phyloP scores from a whole-genome alignment of 139 green algal species.

The Yamagishiella unicocca region DNA sequence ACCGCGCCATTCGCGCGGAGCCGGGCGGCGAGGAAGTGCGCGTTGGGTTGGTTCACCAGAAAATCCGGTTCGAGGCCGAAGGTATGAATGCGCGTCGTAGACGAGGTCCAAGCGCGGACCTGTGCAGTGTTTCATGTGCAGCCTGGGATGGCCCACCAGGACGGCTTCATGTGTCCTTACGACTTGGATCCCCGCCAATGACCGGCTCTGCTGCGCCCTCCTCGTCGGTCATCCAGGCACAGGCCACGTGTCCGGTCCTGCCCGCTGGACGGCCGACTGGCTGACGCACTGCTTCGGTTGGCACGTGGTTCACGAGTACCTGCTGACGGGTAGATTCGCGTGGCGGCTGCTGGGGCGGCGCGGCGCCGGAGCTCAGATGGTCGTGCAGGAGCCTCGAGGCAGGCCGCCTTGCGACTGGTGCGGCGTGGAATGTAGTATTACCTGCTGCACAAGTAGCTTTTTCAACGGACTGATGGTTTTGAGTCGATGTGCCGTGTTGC shows the following conservation, averaged over 20 bases:
- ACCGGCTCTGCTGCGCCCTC: no score
- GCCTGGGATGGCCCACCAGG: no score
- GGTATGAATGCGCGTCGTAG: no score
- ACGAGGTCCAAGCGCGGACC: no score
- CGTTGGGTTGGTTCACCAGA: slow-evolving; percentile 72
- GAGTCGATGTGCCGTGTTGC: no score
- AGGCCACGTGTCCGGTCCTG: background rate
- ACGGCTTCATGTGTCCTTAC: no score
- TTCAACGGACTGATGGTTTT: background rate
- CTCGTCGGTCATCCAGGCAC: no score
- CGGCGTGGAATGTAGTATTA: background rate
- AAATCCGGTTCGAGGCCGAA: slow-evolving; percentile 61
- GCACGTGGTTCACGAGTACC: slow-evolving; percentile 58
- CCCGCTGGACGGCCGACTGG: slow-evolving; percentile 22
- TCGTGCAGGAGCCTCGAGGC: slow-evolving; percentile 22
- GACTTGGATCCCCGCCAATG: no score
- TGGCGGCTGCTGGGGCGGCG: slow-evolving; percentile 55
- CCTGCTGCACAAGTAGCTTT: background rate
- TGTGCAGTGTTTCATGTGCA: no score
- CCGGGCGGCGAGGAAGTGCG: slow-evolving; percentile 46
- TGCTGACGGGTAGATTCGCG: slow-evolving; percentile 54
- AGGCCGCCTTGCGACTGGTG: slow-evolving; percentile 53
- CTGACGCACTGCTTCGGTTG: slow-evolving; percentile 56
- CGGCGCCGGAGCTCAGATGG: slow-evolving; percentile 10
- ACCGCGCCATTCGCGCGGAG: slow-evolving; percentile 64